A percentile compares a stretch with the other conserved stretches of the same genome.
Evolutionary conservation across 1,284 basidiomycete species (phyloP).

Genomic region (Trametes versicolor): DNA sequence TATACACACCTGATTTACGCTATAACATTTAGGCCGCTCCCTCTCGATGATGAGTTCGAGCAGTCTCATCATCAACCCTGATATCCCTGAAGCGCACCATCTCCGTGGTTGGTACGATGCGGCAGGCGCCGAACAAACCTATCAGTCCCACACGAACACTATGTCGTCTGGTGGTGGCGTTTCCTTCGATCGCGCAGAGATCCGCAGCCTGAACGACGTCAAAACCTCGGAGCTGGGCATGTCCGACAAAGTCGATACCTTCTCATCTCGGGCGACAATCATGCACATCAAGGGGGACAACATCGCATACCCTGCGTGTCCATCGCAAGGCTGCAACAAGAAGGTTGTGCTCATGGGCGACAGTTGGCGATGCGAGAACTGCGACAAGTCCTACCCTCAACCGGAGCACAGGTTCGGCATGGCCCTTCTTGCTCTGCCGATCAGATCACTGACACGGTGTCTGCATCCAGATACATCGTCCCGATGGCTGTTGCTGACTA

Average conservation of each 20-base stretch:
- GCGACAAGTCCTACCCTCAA: constrained; percentile 75
- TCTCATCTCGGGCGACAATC: constrained; percentile 86
- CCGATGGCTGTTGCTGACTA: constrained; percentile 90
- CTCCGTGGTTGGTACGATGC: constrained; percentile 95
- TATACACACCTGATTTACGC: not conserved
- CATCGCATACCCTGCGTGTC: constrained; percentile 93
- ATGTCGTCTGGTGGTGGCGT: constrained; percentile 50
- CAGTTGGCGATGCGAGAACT: constrained; percentile 95
- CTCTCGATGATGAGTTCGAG: constrained; percentile 78
- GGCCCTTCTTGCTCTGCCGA: not conserved
- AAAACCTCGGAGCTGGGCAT: constrained; percentile 84
- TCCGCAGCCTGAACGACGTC: constrained; percentile 84
- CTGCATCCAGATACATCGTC: constrained; percentile 81
- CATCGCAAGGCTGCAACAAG: constrained; percentile 86
- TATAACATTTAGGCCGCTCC: constrained; percentile 66
- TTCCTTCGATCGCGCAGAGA: constrained; percentile 73
- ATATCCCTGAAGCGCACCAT: constrained; percentile 86
- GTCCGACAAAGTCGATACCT: constrained; percentile 85
- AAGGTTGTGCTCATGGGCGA: constrained; percentile 82
- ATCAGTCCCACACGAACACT: constrained; percentile 74
- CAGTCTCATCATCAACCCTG: constrained; percentile 87
- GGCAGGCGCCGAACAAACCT: constrained; percentile 67
- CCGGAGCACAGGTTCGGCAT: constrained; percentile 84
- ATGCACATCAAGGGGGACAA: constrained; percentile 92
- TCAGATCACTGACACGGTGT: constrained; percentile 1